These are phyloP conservation scores for Penicillium crustosum DNA, from an alignment of 2,329 filamentous ascomycete genomes.

Conservation along the genomic window DNA sequence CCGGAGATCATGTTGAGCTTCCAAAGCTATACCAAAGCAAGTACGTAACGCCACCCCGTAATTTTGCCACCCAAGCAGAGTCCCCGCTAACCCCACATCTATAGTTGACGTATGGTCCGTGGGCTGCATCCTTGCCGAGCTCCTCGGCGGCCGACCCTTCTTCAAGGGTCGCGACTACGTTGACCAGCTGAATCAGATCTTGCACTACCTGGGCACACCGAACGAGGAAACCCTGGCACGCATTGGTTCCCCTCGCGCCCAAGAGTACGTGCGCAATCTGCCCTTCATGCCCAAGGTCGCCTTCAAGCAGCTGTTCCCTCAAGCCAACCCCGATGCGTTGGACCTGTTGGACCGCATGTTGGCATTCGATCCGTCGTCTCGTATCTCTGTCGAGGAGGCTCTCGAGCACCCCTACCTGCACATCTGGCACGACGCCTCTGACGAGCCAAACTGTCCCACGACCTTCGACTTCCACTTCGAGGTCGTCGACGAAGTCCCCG, in stretches of 20 bases:
- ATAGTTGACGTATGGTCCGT: conserved; percentile 98
- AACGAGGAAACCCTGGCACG: conserved; percentile 91
- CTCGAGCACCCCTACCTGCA: conserved; percentile 94
- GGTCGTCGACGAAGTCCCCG: conserved; percentile 87
- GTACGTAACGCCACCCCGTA: conserved; percentile 63
- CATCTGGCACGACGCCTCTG: conserved; percentile 97
- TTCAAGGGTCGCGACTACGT: conserved; percentile 99
- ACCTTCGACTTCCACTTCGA: conserved; percentile 99
- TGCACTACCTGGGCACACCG: conserved; percentile 95
- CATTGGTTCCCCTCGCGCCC: conserved; percentile 91
- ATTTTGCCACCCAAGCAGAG: neutral
- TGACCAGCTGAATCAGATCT: conserved; percentile 98
- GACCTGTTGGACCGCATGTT: conserved; percentile 97
- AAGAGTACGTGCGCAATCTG: conserved; percentile 97
- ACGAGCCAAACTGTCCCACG: conserved; percentile 89
- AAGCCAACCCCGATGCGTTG: conserved; percentile 92
- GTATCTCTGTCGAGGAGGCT: conserved; percentile 91
- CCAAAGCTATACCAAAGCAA: conserved; percentile 99
- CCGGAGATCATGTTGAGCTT: conserved; percentile 99
- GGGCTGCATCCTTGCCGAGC: conserved; percentile 93
- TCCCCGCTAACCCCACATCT: conserved; percentile 3
- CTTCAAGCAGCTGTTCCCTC: conserved; percentile 85
- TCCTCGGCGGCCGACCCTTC: conserved; percentile 93
- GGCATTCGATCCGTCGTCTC: conserved; percentile 89
- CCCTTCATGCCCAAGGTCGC: conserved; percentile 92